A percentile compares a stretch with the other conserved stretches of the same genome.
Conservation (phyloP, 768 basidiomycete species). For the Boletus patriciae region DNA sequence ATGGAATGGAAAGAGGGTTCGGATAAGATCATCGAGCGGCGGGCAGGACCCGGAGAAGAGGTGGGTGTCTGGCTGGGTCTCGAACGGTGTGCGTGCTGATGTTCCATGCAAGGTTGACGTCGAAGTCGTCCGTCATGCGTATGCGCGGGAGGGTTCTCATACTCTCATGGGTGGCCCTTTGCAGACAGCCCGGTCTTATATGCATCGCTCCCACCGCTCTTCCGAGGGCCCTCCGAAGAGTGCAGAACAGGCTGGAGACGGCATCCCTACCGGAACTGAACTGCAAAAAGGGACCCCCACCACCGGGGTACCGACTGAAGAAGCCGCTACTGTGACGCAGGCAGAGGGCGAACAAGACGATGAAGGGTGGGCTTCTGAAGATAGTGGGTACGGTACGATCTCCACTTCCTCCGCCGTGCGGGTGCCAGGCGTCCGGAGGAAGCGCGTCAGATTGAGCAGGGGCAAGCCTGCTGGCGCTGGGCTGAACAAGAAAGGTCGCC, state of each 20-base stretch:
- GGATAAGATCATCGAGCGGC: conserved; percentile 63
- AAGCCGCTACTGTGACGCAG: background rate
- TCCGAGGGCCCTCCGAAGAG: conserved; percentile 23
- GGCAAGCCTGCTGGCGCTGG: conserved; percentile 8
- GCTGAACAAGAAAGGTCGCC: conserved; percentile 10
- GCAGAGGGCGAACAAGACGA: conserved; percentile 39
- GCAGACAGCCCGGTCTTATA: conserved; percentile 8
- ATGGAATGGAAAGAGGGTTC: conserved; percentile 73
- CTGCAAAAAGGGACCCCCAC: conserved; percentile 5
- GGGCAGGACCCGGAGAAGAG: conserved; percentile 60
- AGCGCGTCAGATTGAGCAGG: conserved; percentile 28
- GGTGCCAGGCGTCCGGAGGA: conserved; percentile 16
- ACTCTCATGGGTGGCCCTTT: background rate
- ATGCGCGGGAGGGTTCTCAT: conserved; percentile 11
- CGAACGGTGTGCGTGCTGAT: conserved; percentile 16
- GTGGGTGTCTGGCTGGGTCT: conserved; percentile 41
- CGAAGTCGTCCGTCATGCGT: conserved; percentile 53
- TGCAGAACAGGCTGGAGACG: conserved; percentile 23
- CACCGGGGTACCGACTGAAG: conserved; percentile 1
- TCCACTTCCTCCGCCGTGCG: conserved; percentile 8
- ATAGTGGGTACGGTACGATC: conserved; percentile 31
- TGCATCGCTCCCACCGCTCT: conserved; percentile 18
- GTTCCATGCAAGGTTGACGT: conserved; percentile 55
- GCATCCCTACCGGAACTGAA: conserved; percentile 15
- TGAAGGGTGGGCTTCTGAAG: conserved; percentile 67